Evolutionary conservation across 2,329 filamentous ascomycete genomes (phyloP).

Genomic region (Colletotrichum melonis): DNA sequence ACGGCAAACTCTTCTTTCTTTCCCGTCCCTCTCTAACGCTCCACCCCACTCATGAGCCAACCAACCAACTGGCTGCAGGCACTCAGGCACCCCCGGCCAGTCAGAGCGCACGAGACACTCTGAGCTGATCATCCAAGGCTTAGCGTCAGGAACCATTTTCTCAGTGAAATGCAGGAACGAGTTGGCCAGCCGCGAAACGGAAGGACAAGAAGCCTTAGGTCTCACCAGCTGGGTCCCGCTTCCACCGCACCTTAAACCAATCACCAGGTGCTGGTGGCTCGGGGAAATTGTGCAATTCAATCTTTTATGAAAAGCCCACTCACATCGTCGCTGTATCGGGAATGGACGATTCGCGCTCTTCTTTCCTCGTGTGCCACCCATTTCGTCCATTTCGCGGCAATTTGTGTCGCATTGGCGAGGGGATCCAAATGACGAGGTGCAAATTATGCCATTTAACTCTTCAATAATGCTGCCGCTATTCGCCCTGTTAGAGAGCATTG

Average conservation of each 20-base stretch:
- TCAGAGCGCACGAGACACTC: background rate
- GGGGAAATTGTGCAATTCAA: slow-evolving; percentile 34
- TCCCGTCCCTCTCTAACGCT: background rate
- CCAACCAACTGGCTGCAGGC: background rate
- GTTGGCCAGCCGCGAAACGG: background rate
- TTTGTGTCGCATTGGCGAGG: background rate
- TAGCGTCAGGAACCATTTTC: slow-evolving; percentile 29
- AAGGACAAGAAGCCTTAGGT: background rate
- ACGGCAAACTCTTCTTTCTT: background rate
- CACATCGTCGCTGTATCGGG: slow-evolving; percentile 4
- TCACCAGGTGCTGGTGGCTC: background rate
- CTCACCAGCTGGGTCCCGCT: background rate
- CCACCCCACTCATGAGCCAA: background rate
- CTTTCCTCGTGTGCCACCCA: slow-evolving; percentile 2
- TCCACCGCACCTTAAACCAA: background rate
- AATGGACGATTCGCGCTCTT: slow-evolving; percentile 12
- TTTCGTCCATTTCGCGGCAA: background rate
- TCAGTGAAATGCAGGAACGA: slow-evolving; percentile 13
- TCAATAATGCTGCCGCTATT: slow-evolving; percentile 6
- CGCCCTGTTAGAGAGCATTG: background rate
- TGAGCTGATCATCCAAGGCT: slow-evolving; percentile 22
- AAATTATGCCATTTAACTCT: slow-evolving; percentile 1
- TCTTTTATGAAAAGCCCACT: slow-evolving; percentile 33
- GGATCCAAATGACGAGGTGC: background rate
- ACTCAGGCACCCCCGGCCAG: background rate